A percentile compares a stretch with the other conserved stretches of the same genome.
Evolutionary conservation across 345 rosid genomes (phyloP).

Genomic region (Arabidopsis thaliana): DNA sequence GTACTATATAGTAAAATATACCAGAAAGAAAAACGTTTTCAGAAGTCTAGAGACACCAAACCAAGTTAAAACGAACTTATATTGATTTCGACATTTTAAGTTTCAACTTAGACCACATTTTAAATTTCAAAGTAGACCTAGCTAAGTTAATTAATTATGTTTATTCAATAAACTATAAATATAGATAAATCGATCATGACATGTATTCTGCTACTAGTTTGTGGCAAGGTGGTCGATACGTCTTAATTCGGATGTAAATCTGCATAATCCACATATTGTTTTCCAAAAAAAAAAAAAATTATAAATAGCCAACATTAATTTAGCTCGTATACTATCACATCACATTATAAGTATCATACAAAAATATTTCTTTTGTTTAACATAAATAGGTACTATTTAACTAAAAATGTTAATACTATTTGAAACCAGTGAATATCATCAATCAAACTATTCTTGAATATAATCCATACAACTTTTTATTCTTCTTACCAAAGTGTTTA

Average conservation of each 20-base stretch:
- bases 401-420: neutral
- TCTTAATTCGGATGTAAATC: too few species aligned
- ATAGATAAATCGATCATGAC: neutral
- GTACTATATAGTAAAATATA: neutral
- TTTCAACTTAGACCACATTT: neutral
- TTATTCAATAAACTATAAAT: neutral
- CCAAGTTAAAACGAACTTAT: slow-evolving; percentile 4
- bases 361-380: too few species aligned
- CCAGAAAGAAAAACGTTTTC: slow-evolving; percentile 24
- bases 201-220: too few species aligned
- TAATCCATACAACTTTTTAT: neutral
- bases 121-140: slow-evolving; percentile 2
- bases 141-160: neutral
- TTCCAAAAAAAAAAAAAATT: too few species aligned
- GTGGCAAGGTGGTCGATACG: too few species aligned
- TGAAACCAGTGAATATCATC: slow-evolving; percentile 3
- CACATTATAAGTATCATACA: too few species aligned
- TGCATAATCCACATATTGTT: too few species aligned
- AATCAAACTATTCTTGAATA: neutral
- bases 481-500: neutral
- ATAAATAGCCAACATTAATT: too few species aligned
- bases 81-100: neutral
- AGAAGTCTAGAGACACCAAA: neutral
- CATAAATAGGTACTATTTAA: neutral
- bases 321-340: too few species aligned